phyloP scores from a whole-genome alignment of 1,284 basidiomycete species.

The Chiua sp. region DNA sequence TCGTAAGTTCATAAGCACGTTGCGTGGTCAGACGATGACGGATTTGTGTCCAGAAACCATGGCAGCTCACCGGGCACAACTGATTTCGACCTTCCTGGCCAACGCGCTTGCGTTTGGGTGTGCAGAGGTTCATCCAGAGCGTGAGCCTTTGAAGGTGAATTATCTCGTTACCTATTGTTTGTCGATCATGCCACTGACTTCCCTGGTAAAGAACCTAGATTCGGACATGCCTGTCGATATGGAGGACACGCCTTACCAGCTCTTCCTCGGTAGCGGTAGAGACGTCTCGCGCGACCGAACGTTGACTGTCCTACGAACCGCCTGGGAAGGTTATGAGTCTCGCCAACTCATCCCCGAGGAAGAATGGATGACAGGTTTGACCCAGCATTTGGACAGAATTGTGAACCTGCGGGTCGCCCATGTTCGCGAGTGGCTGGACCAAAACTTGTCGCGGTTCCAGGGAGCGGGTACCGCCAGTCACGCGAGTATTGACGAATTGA shows the following conservation, averaged over 20 bases:
- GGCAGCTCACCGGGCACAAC: constrained; percentile 55
- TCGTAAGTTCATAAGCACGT: constrained; percentile 43
- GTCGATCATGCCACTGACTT: not conserved
- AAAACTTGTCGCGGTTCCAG: constrained; percentile 55
- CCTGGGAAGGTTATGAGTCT: constrained; percentile 38
- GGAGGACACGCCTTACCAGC: constrained; percentile 40
- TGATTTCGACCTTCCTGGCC: constrained; percentile 46
- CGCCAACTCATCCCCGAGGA: constrained; percentile 43
- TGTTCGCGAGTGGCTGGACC: constrained; percentile 54
- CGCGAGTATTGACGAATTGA: constrained; percentile 52
- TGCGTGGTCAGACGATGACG: not conserved
- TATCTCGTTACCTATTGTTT: fast-evolving
- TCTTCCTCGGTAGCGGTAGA: constrained; percentile 40
- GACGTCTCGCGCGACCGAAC: constrained; percentile 35
- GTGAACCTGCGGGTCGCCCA: constrained; percentile 48
- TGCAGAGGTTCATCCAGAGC: constrained; percentile 49
- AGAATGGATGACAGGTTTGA: constrained; percentile 47
- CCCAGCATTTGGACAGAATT: constrained; percentile 42
- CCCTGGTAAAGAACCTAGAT: constrained; percentile 51
- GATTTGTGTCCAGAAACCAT: constrained; percentile 52
- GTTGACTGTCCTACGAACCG: constrained; percentile 34
- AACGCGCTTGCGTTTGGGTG: constrained; percentile 53
- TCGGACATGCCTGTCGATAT: constrained; percentile 45
- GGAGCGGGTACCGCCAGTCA: constrained; percentile 30
- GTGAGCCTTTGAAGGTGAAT: constrained; percentile 55